Percentiles rank a stretch among this genome's conserved stretches.
Conservation (phyloP, 2,329 filamentous ascomycete species). For the Aureobasidium namibiae region DNA sequence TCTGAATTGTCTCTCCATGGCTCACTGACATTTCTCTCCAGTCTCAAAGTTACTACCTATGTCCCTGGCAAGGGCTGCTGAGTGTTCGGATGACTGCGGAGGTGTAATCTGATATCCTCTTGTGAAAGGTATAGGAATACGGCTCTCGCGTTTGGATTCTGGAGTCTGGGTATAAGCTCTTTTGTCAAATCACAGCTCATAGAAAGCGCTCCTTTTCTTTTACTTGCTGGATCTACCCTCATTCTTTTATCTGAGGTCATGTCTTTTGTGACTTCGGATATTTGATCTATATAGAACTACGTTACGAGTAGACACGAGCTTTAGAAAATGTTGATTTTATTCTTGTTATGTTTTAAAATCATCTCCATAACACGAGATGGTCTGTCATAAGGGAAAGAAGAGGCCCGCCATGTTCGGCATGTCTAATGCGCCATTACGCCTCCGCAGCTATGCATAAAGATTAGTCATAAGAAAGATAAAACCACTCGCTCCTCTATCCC, state of each 20-base stretch:
- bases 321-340: no score
- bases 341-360: background rate
- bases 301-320: background rate
- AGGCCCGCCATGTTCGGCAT: background rate
- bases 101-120: no score
- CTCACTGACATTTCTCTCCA: background rate
- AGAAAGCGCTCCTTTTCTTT: no score
- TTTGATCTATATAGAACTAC: no score
- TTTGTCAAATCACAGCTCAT: no score
- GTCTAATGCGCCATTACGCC: background rate
- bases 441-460: background rate
- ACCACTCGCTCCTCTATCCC: background rate
- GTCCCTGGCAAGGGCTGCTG: background rate
- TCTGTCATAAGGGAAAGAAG: background rate
- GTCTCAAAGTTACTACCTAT: background rate
- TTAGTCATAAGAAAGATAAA: background rate
- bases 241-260: no score
- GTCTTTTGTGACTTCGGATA: no score
- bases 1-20: background rate
- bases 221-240: no score
- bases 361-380: background rate
- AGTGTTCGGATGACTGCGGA: no score
- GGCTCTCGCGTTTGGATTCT: no score
- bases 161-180: no score
- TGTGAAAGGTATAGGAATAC: no score